Evolutionary conservation across 345 rosid genomes (phyloP).

Genomic region (Ceriops decandra): DNA sequence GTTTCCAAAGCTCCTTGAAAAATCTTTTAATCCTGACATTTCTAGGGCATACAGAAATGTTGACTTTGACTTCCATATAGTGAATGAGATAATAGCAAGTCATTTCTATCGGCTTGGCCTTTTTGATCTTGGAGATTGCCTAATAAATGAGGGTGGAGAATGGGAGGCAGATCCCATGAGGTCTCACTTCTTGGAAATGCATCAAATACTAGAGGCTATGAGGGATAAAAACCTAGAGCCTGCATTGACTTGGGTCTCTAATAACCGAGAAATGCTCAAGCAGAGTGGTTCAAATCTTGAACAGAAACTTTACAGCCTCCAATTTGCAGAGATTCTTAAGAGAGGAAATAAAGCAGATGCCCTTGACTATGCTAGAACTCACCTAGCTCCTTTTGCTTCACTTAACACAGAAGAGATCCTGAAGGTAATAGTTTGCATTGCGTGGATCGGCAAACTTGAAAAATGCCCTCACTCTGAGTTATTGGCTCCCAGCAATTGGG

Average conservation of each 20-base stretch:
- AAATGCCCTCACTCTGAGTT: slow-evolving; percentile 51
- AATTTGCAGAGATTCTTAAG: slow-evolving; percentile 59
- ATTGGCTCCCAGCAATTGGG: slow-evolving; percentile 45
- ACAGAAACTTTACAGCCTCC: slow-evolving; percentile 48
- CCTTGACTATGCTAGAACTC: slow-evolving; percentile 50
- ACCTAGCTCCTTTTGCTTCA: slow-evolving; percentile 43
- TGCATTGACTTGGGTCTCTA: slow-evolving; percentile 67
- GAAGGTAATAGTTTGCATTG: slow-evolving; percentile 48
- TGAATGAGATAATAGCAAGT: slow-evolving; percentile 58
- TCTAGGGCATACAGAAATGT: slow-evolving; percentile 60
- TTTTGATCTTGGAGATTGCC: slow-evolving; percentile 77
- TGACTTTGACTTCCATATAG: slow-evolving; percentile 49
- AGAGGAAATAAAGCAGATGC: slow-evolving; percentile 48
- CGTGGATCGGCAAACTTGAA: slow-evolving; percentile 54
- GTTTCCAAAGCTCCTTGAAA: slow-evolving; percentile 59
- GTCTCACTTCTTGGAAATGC: slow-evolving; percentile 54
- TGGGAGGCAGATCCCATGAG: slow-evolving; percentile 36
- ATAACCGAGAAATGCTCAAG: slow-evolving; percentile 5
- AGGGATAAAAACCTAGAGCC: slow-evolving; percentile 50
- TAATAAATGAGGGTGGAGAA: slow-evolving; percentile 56
- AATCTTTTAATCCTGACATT: slow-evolving; percentile 55
- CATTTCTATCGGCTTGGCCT: slow-evolving; percentile 71
- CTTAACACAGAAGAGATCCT: slow-evolving; percentile 40
- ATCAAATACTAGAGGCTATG: slow-evolving; percentile 55
- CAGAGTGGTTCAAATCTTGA: slow-evolving; percentile 51